phyloP scores from a whole-genome alignment of 495 filamentous ascomycete species.

The Daldinia childiae region DNA sequence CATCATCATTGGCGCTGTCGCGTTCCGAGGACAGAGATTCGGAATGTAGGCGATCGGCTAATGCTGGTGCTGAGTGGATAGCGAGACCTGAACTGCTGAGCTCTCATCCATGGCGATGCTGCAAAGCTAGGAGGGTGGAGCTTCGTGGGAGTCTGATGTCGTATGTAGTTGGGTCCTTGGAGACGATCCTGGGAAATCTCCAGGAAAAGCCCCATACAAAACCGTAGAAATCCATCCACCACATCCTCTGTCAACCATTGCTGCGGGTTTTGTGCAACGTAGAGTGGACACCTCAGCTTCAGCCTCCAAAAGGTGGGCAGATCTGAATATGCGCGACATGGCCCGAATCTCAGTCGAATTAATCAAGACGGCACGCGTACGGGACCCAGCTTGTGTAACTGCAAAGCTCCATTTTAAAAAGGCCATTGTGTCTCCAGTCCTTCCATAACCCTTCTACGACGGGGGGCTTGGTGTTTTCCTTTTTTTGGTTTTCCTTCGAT shows the following conservation, averaged over 20 bases:
- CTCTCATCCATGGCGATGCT: conserved; percentile 25
- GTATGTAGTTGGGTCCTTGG: conserved; percentile 37
- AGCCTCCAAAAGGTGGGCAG: conserved; percentile 48
- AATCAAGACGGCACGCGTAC: conserved; percentile 43
- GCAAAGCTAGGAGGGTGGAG: conserved; percentile 33
- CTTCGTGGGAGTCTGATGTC: conserved; percentile 39
- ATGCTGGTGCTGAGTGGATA: conserved; percentile 36
- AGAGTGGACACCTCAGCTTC: conserved; percentile 45
- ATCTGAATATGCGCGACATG: conserved; percentile 45
- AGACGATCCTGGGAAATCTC: conserved; percentile 39
- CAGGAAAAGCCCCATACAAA: conserved; percentile 30
- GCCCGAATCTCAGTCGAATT: conserved; percentile 42
- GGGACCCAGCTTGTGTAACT: conserved; percentile 49
- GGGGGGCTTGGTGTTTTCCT: conserved; percentile 24
- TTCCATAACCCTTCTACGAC: conserved; percentile 45
- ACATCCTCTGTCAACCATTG: conserved; percentile 40
- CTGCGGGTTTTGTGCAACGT: conserved; percentile 46
- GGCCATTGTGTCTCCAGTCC: conserved; percentile 40
- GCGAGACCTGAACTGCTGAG: conserved; percentile 14
- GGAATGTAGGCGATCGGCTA: conserved; percentile 38
- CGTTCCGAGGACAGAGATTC: conserved; percentile 19
- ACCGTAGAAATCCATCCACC: conserved; percentile 37
- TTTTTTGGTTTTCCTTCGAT: neutral
- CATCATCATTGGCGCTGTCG: conserved; percentile 24
- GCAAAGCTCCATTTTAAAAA: conserved; percentile 42